A percentile compares a stretch with the other conserved stretches of the same genome.
Evolutionary conservation across 129 eudicot species (phyloP).

Genomic region (Sambucus nigra): DNA sequence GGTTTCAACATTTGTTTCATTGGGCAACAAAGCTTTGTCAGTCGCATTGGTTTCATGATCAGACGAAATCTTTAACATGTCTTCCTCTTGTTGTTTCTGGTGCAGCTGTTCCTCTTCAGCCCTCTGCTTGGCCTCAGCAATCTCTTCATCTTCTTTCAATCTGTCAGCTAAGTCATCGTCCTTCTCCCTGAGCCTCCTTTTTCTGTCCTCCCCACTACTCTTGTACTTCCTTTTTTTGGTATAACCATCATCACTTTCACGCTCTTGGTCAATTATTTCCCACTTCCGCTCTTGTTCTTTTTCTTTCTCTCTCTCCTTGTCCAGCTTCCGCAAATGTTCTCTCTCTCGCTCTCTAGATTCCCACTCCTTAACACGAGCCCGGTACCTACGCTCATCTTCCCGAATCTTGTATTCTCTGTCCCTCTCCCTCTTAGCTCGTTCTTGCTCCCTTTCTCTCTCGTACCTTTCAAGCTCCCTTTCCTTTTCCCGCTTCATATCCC

Average conservation of each 20-base stretch:
- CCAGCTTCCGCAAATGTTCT: constrained; percentile 66
- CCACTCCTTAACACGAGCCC: constrained; percentile 84
- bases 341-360: constrained; percentile 74
- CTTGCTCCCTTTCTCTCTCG: constrained; percentile 95
- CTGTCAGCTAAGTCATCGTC: constrained; percentile 86
- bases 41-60: constrained; percentile 34
- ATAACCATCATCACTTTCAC: constrained; percentile 66
- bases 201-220: constrained; percentile 75
- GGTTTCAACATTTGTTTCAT: constrained; percentile 26
- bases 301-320: constrained; percentile 83
- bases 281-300: constrained; percentile 73
- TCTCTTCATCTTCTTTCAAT: constrained; percentile 78
- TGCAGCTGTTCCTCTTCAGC: constrained; percentile 53
- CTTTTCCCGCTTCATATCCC: constrained; percentile 68
- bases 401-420: constrained; percentile 76
- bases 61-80: constrained; percentile 34
- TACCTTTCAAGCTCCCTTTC: constrained; percentile 91
- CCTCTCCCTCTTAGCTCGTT: constrained; percentile 87
- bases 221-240: constrained; percentile 68
- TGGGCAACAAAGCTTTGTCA: constrained; percentile 36
- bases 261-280: constrained; percentile 69
- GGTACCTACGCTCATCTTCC: constrained; percentile 74
- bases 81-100: constrained; percentile 56
- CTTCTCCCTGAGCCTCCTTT: constrained; percentile 73
- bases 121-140: constrained; percentile 66